Evolutionary conservation across 2,329 filamentous ascomycete species (phyloP), one percentile per base, ranked within the genome.

Genomic region (Beauveria varroae): DNA sequence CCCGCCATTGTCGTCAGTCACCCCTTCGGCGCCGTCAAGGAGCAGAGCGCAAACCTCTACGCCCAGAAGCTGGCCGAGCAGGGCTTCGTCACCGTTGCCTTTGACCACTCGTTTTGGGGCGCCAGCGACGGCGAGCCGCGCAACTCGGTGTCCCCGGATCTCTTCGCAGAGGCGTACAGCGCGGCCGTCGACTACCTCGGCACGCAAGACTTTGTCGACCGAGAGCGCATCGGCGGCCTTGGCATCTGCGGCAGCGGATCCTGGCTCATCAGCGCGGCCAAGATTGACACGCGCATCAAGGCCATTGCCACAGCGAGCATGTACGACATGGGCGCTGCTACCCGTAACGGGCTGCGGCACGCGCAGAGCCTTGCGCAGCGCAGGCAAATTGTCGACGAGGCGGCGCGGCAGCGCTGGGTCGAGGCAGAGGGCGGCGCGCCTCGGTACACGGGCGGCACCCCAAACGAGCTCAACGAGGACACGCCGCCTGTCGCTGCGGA

Each of bases 261-360:
- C 5, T 72, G 67, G 46, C 57, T 71, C 9, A 69, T 75, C 63
- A 71, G 70, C 60, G 73, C 73, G 0, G 72, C 73, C 3, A 74
- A 74, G 62, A 69, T 73, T 18, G 63, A 70, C 63, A 58, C 65
- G 0, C 70, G 69, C 7, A 26, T 49, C 46, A 49, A 26, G 46
- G 46, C 46, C 24, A 7, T 49, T 5, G 20, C 46, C 12, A 49
- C 24, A 2, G 22, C 16, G 12, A 26, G 22, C 22, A 28, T 28
- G 20, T 24, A 26, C 46, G 24, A 49, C 46, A 49, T 49, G 22
- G 46, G 46, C 24, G 46, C 20, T 0, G 46, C 22, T 3, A 2
- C 57, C 71, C 69, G 50, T 73, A 46, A 20, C 43, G 43, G 43
- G 10, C 18, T 46, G 18, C n/a, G 43, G 9, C 43, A 20, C 43